phyloP scores from a whole-genome alignment of 31 red algal species.

The Asparagopsis taxiformis region DNA sequence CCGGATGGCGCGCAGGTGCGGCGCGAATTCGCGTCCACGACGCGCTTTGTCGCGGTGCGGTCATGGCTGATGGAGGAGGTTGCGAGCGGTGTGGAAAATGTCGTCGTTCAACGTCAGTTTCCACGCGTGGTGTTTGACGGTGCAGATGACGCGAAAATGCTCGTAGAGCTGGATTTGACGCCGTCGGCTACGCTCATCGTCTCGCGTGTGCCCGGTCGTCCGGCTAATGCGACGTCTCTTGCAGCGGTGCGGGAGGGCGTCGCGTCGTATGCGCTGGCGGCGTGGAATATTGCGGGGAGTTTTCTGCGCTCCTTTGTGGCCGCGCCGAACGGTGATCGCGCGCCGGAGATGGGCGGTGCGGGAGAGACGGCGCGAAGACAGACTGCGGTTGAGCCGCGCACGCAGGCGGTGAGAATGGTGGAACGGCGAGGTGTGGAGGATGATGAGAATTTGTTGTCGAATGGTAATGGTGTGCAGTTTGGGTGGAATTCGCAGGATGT shows the following conservation, averaged over 20 bases:
- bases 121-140: constrained; percentile 16
- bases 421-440: background rate
- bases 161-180: constrained; percentile 6
- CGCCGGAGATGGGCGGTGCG: too few species aligned
- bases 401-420: background rate
- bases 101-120: background rate
- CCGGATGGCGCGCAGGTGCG: background rate
- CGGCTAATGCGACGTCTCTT: too few species aligned
- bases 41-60: constrained; percentile 2
- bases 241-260: background rate
- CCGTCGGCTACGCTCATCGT: constrained; percentile 21
- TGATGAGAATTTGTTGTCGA: constrained; percentile 26
- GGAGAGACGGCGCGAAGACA: too few species aligned
- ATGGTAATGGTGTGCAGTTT: constrained; percentile 33
- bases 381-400: background rate
- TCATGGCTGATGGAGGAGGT: constrained; percentile 13
- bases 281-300: too few species aligned
- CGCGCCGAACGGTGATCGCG: too few species aligned
- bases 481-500: constrained; percentile 24
- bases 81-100: background rate
- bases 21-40: constrained; percentile 8
- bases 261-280: background rate
- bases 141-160: constrained; percentile 16
- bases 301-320: too few species aligned
- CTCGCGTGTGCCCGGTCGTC: background rate